Evolutionary conservation across 371 early-diverging fungal genomes (phyloP), one percentile per base, ranked within the genome.

Genomic region (Smittium culicis): DNA sequence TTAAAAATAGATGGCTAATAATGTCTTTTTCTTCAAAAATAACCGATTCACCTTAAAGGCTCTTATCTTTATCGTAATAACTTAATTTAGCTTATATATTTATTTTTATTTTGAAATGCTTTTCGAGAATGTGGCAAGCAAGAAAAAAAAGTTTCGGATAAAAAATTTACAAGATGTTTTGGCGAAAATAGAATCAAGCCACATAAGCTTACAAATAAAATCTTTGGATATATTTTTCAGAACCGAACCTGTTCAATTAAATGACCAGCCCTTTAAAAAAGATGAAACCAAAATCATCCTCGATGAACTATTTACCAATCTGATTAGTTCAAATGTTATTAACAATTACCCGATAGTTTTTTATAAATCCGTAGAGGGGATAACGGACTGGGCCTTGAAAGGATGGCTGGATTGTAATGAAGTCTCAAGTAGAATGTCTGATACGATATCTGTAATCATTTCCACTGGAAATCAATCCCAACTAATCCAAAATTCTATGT

Each of bases 311-410:
- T 27, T 11, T 16, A 14, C 30, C 5, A 27, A 29, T 29, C n/a
- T 59, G 16, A 14, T 59, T 11, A 59, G 32, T n/a, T 11, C 5
- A 16, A 25, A 32, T 11, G 25, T 59, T 59, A n/a, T 59, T 32
- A 14, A 5, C 16, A 32, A 59, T 16, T 5, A 59, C 11, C 60
- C 60, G 11, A 14, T 32, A 32, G 25, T 59, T 27, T 27, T 32
- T 59, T 59, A 59, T 25, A 32, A 32, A 29, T 27, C 60, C 11
- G 25, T 59, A 5, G 60, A 59, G 25, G 60, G 60, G n/a, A 59
- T 59, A 11, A 59, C 32, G 5, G 32, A 32, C 11, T 59, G 60
- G 60, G 32, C 60, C n/a, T 32, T 59, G 16, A 29, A 29, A 25
- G 60, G 60, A 27, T 59, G n/a, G 5, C 5, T 59, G n/a, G 60